phyloP scores from a whole-genome alignment of 306 rosid genomes.

The Quercus mongolica region DNA sequence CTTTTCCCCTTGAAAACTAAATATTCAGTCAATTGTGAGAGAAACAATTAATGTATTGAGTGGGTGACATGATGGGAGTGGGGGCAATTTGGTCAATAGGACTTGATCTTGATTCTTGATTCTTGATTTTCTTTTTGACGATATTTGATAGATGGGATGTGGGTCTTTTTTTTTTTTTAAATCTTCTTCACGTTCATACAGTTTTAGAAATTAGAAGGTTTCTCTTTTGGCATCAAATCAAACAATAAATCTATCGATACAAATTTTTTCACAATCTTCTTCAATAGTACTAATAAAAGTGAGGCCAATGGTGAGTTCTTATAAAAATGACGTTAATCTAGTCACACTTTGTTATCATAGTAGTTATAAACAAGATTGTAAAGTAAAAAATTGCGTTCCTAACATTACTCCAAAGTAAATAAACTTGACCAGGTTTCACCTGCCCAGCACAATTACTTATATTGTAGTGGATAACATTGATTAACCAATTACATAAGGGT shows the following conservation, averaged over 20 bases:
- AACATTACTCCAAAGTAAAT: no score
- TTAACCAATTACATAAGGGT: not conserved
- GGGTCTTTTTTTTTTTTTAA: not conserved
- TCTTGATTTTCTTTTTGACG: constrained; percentile 9
- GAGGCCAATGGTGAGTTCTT: fast-evolving
- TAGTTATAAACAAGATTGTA: no score
- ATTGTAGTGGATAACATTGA: no score
- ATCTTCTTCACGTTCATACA: not conserved
- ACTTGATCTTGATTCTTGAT: not conserved
- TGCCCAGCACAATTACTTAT: no score
- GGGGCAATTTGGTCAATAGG: not conserved
- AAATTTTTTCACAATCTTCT: no score
- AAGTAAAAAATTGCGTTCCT: no score
- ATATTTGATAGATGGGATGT: constrained; percentile 3
- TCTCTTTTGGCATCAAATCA: not conserved
- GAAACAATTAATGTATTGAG: constrained; percentile 24
- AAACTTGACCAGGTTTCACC: no score
- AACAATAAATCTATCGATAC: not conserved
- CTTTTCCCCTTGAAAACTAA: not conserved
- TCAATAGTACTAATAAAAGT: no score
- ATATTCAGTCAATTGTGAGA: not conserved
- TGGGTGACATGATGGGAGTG: constrained; percentile 19
- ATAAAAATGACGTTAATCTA: no score
- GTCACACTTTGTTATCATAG: no score
- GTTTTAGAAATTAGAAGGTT: not conserved